A percentile compares a stretch with the other conserved stretches of the same genome.
Conservation (phyloP, 306 rosid genomes). For the Cercis canadensis region DNA sequence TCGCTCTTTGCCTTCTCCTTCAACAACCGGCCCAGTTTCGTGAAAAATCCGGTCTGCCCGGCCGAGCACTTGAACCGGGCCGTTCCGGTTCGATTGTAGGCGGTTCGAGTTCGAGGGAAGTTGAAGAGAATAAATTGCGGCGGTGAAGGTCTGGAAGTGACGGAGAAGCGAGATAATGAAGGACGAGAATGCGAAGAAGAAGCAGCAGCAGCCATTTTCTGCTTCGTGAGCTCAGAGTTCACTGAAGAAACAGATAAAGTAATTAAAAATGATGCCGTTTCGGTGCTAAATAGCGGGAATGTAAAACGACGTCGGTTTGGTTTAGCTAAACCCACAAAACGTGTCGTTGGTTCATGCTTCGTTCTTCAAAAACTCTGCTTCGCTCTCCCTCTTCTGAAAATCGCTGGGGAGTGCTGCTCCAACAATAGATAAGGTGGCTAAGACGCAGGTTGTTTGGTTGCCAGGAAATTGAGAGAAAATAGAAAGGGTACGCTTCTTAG, state of each 20-base stretch:
- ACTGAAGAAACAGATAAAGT: constrained; percentile 39
- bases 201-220: constrained; percentile 57
- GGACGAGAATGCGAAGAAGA: constrained; percentile 29
- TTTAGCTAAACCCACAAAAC: neutral
- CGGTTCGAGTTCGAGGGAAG: constrained; percentile 7
- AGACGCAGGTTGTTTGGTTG: neutral
- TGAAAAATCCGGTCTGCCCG: constrained; percentile 84
- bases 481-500: neutral
- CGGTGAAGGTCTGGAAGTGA: constrained; percentile 44
- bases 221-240: neutral
- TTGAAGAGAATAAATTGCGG: constrained; percentile 32
- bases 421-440: neutral
- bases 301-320: constrained; percentile 28
- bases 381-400: neutral
- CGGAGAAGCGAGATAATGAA: constrained; percentile 51
- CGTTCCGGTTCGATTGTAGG: constrained; percentile 16
- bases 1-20: constrained; percentile 95
- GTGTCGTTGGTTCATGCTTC: neutral
- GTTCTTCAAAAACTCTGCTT: neutral
- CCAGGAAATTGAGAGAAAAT: neutral
- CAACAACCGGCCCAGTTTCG: constrained; percentile 74
- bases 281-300: neutral
- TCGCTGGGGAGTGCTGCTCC: neutral
- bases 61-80: constrained; percentile 71
- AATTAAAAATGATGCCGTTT: neutral